Evolutionary conservation across 2,329 filamentous ascomycete species (phyloP), one percentile per base, ranked within the genome.

Genomic region (Bimuria novae-zelandiae): DNA sequence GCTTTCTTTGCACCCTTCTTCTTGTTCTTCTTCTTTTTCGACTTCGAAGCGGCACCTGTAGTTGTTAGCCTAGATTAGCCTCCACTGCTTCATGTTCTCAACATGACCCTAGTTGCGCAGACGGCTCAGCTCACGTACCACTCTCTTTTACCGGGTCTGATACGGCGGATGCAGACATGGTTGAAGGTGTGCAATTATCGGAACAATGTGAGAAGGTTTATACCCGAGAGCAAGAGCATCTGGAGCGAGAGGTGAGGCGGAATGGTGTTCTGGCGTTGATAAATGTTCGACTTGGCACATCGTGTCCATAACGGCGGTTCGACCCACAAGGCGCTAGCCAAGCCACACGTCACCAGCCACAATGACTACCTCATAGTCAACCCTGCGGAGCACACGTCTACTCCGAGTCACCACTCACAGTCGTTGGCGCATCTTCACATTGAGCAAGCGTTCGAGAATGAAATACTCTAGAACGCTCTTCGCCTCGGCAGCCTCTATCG

Each of bases 1-100:
- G 55, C 51, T 53, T 68, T 67, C 27, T 58, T 63, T 36, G 55
- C 60, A 19, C 52, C 58, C 61, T 74, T 75, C 66, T 72, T 75
- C 65, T 73, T 74, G 42, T 69, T 74, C 65, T 70, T 73, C 68
- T 73, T 75, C 63, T 74, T 75, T 45, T 72, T 73, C 30, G 67
- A 72, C 51, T 74, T 75, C 12, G 69, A 67, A 3, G 64, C 45
- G 27, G 63, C 54, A 22, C 65, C 71, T 74, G 44, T 2, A 21
- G 17, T 36, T 30, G 14, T 70, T 49, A 71, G 67, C 52, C 5
- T 23, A 42, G 14, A 30, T 16, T 29, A 30, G 33, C 22, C n/a
- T 36, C 46, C 30, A 33, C n/a, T 12, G 7, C 39, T 36, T 32
- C 44, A 46, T 48, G 33, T 30, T 22, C 35, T 30, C 27, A 47